Evolutionary conservation across 1,284 basidiomycete species (phyloP), one percentile per base, ranked within the genome.

Genomic region (Heliocybe sulcata): DNA sequence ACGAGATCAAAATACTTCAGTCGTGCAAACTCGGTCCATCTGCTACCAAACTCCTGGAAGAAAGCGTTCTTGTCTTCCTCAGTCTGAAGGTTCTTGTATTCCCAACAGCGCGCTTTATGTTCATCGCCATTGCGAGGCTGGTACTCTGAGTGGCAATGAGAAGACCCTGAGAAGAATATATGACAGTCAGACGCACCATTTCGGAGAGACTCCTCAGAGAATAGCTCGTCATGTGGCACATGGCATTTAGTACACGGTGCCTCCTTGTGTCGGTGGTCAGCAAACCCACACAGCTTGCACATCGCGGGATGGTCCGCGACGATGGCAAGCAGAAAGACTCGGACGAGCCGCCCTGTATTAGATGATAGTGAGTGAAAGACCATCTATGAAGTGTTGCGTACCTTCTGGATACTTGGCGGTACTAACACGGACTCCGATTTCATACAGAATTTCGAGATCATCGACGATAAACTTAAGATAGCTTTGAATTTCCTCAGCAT

Each of bases 1-100:
- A 58, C 60, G 0, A 67, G 67, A 54, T 75, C 64, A 66, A 68
- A 76, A 54, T 76, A 76, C 0, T 68, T 69, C 0, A 77, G 61
- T 1, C 63, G 50, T 14, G 72, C 59, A 2, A 77, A 58, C 49
- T 72, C 65, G 0, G 71, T 69, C 66, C 69, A 75, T 1, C 65
- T 61, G 3, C 72, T 45, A 8, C 72, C 71, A 54, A 60, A 47
- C 31, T 51, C 45, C 11, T 61, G 55, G 45, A 31, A 31, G 6
- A 4, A 64, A 6, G 6, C 29, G 12, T 31, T 12, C 29, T 31
- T 31, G 6, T 31, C 6, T 4, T 31, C 29, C 12, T 31, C 6
- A 6, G 29, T 31, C 12, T 31, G 6, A 31, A 31, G 29, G 29
- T 4, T 31, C 29, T 31, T 6, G 29, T 31, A 31, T 12, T 31